Evolutionary conservation across 495 filamentous ascomycete species (phyloP).

Genomic region (Annulohypoxylon maeteangense): DNA sequence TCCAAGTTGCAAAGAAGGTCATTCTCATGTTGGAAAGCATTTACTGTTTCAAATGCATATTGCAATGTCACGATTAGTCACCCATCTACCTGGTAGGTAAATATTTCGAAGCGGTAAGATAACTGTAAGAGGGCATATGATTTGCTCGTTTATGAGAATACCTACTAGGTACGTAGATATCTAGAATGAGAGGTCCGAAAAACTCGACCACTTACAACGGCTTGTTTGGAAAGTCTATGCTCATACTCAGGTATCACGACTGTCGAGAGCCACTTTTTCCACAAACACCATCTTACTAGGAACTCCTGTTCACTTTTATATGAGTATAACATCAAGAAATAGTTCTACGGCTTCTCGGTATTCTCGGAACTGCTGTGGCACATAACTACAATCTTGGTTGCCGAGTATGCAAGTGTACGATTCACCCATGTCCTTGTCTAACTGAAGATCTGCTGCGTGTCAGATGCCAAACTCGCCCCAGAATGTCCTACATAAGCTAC

Average conservation of each 20-base stretch:
- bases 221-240: not conserved
- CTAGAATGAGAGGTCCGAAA: not conserved
- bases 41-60: not conserved
- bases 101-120: not conserved
- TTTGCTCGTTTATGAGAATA: not conserved
- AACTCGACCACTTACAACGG: not conserved
- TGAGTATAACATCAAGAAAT: constrained; percentile 11
- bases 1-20: not conserved
- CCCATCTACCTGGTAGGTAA: not conserved
- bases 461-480: constrained; percentile 23
- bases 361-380: constrained; percentile 34
- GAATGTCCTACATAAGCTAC: constrained; percentile 8
- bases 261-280: constrained; percentile 5
- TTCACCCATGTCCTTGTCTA: constrained; percentile 6
- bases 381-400: constrained; percentile 18
- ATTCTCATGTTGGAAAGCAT: not conserved
- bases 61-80: not conserved
- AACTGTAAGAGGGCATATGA: not conserved
- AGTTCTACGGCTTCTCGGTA: constrained; percentile 32
- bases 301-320: constrained; percentile 14
- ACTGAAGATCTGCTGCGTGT: constrained; percentile 10
- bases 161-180: not conserved
- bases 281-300: constrained; percentile 14
- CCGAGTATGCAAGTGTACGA: constrained; percentile 12
- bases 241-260: not conserved